Evolutionary conservation across 2,329 filamentous ascomycete genomes (phyloP).

Genomic region (Fusarium sp.): DNA sequence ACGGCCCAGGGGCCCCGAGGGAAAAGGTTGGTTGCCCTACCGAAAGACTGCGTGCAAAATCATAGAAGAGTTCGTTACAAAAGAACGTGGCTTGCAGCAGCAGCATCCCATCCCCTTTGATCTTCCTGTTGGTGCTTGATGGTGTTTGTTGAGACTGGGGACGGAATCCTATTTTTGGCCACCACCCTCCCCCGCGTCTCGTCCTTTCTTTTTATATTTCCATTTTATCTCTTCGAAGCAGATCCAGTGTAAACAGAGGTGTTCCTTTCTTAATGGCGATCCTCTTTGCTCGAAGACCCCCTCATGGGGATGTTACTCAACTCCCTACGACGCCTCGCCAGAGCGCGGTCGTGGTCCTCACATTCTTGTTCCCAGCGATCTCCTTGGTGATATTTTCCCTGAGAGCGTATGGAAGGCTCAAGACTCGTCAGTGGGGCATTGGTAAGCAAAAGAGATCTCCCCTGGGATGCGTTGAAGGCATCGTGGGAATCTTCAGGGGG

Average conservation of each 20-base stretch:
- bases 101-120: background rate
- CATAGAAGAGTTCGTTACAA: background rate
- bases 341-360: slow-evolving; percentile 3
- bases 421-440: slow-evolving; percentile 18
- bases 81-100: slow-evolving; percentile 1
- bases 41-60: background rate
- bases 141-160: slow-evolving; percentile 1
- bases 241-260: background rate
- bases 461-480: background rate
- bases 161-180: background rate
- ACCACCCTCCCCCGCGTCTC: background rate
- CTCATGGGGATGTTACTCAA: slow-evolving; percentile 8
- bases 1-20: background rate
- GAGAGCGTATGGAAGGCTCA: slow-evolving; percentile 20
- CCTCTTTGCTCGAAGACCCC: slow-evolving; percentile 13
- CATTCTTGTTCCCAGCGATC: slow-evolving; percentile 21
- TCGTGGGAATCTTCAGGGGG: background rate
- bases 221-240: background rate
- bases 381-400: slow-evolving; percentile 10
- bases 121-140: background rate
- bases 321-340: slow-evolving; percentile 15
- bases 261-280: slow-evolving; percentile 5
- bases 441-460: slow-evolving; percentile 10
- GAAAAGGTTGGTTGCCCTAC: background rate
- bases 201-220: background rate